A percentile compares a stretch with the other conserved stretches of the same genome.
phyloP scores from a whole-genome alignment of 208 protist genomes.

The Leishmania major region DNA sequence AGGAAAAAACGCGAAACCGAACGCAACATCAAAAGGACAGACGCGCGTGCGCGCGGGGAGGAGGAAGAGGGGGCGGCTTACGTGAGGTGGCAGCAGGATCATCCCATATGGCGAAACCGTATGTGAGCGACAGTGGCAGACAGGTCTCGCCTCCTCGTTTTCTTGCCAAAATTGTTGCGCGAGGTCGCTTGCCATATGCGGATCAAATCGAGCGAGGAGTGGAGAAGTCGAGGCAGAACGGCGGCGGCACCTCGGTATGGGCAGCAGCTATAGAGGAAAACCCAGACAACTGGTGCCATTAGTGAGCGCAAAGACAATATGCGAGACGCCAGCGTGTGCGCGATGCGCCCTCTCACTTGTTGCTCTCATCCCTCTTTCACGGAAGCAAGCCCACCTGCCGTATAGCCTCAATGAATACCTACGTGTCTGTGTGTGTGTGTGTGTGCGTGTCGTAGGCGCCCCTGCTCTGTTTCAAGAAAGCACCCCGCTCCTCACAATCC shows the following conservation, averaged over 20 bases:
- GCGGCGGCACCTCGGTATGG: neutral
- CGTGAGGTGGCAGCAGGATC: neutral
- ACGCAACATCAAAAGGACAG: neutral
- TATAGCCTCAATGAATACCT: neutral
- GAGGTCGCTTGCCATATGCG: neutral
- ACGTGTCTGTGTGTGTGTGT: neutral
- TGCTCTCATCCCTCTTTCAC: neutral
- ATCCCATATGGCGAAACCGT: neutral
- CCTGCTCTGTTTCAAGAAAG: neutral
- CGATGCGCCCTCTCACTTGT: neutral
- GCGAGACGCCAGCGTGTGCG: neutral
- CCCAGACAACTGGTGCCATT: neutral
- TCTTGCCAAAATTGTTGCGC: neutral
- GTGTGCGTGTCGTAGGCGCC: neutral
- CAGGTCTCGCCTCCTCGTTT: neutral
- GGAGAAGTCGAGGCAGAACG: neutral
- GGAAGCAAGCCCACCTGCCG: neutral
- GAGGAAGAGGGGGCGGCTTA: no score
- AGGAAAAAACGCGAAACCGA: neutral
- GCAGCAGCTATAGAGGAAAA: neutral
- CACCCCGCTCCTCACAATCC: neutral
- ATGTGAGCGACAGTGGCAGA: neutral
- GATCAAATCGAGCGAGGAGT: neutral
- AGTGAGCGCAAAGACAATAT: neutral
- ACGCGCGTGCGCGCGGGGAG: neutral